Evolutionary conservation across 2,329 filamentous ascomycete species (phyloP), one percentile per base, ranked within the genome.

Genomic region (Dothidotthia symphoricarpi): DNA sequence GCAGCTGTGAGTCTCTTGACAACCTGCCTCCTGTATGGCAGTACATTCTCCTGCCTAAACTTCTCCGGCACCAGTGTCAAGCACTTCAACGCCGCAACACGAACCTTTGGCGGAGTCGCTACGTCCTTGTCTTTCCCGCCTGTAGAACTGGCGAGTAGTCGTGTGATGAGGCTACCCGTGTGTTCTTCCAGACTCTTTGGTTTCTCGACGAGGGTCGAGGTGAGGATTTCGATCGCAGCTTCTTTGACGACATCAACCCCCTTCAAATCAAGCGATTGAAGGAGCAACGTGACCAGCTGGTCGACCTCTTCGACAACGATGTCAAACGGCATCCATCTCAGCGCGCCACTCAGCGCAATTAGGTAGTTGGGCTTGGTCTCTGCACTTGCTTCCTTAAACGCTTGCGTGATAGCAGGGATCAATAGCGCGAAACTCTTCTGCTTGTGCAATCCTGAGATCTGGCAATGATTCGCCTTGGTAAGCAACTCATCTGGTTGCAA

Each of bases 361-460:
- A 85, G 73, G 51, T 82, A 81, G 45, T 81, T 79, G 31, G 75
- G 71, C 61, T 83, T 85, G 14, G 69, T 63, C 10, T 64, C 49
- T 39, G 54, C 41, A 19, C 65, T 61, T 6, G 73, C 69, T 13
- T 63, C 62, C 39, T 71, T 73, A 55, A 82, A 79, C 3, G 70
- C 67, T 16, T 70, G 62, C 4, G 77, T 74, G 33, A 84, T 76
- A 19, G 73, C 62, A 0, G 81, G 80, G 2, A 80, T 69, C 4
- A 81, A 69, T 12, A 79, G 75, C 19, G 73, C 74, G 64, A 85
- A 85, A 27, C 77, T 72, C 44, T 78, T 80, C 53, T 85, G 82
- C 54, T 81, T 82, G 48, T 78, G 75, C 2, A 85, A 69, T 3
- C 80, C 70, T 3, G 81, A 77, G 25, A 85, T 75, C 13, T 74